Conservation (phyloP, 2,329 filamentous ascomycete species). For the Leptographium flavum region DNA sequence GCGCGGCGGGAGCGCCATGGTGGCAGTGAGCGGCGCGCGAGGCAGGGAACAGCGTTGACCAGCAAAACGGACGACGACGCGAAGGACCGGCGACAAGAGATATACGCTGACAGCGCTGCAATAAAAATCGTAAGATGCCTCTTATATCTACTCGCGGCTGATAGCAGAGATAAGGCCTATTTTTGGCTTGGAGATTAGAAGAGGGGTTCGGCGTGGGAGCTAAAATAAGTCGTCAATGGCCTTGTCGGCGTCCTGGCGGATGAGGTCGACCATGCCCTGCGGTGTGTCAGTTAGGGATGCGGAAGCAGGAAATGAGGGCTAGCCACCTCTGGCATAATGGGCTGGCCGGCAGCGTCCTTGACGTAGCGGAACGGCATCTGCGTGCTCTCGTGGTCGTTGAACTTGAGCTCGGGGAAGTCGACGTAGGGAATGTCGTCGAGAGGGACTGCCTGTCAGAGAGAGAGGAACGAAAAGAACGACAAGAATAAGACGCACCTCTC, state of each 20-base stretch:
- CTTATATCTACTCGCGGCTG: background rate
- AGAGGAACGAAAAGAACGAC: too few species aligned
- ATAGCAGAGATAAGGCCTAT: background rate
- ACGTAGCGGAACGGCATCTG: conserved; percentile 99
- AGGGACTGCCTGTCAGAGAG: conserved; percentile 38
- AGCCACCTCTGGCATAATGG: conserved; percentile 92
- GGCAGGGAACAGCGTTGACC: too few species aligned
- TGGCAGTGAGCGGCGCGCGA: background rate
- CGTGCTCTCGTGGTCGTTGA: conserved; percentile 85
- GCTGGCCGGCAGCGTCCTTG: conserved; percentile 54
- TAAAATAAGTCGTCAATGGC: conserved; percentile 73
- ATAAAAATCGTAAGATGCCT: too few species aligned
- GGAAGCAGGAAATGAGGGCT: background rate
- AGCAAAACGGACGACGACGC: background rate
- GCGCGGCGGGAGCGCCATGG: conserved; percentile 23
- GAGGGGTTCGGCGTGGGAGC: background rate
- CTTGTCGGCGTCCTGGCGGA: conserved; percentile 88
- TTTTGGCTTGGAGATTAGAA: conserved; percentile 2
- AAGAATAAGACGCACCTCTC: conserved; percentile 42
- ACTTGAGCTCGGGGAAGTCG: conserved; percentile 78
- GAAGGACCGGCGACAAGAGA: background rate
- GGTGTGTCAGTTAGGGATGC: conserved; percentile 14
- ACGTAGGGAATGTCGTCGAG: conserved; percentile 69
- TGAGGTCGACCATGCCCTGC: conserved; percentile 88
- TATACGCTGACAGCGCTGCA: too few species aligned